phyloP scores from a whole-genome alignment of 768 basidiomycete genomes.

The Tylopilus sp. region DNA sequence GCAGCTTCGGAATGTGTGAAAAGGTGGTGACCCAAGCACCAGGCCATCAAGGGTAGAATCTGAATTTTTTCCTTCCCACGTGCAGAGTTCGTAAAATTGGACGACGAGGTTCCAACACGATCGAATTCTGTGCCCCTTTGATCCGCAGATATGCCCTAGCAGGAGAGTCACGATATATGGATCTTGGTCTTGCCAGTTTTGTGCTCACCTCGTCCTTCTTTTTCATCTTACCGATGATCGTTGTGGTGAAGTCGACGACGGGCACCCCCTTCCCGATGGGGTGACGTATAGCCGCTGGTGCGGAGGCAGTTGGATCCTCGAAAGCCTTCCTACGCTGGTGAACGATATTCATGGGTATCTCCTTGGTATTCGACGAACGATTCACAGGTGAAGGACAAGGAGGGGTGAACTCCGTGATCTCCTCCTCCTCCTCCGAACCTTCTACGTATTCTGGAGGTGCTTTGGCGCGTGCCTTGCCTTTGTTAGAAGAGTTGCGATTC shows the following conservation, averaged over 20 bases:
- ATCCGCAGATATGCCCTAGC: constrained; percentile 1
- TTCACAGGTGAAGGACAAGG: constrained; percentile 4
- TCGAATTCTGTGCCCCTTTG: constrained; percentile 10
- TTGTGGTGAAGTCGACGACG: constrained; percentile 5
- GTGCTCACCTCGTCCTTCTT: constrained; percentile 22
- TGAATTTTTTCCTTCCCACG: constrained; percentile 4
- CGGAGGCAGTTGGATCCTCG: constrained; percentile 1
- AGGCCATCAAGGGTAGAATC: constrained; percentile 25
- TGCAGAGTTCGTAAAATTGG: constrained; percentile 19
- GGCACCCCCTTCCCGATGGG: background rate
- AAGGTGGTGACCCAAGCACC: constrained; percentile 24
- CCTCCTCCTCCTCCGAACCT: constrained; percentile 25
- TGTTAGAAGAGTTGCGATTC: constrained; percentile 1
- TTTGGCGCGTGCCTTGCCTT: constrained; percentile 24
- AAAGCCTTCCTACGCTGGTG: background rate
- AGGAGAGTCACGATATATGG: constrained; percentile 2
- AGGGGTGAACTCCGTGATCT: constrained; percentile 16
- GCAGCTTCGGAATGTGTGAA: constrained; percentile 12
- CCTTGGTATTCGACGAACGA: background rate
- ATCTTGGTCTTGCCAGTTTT: background rate
- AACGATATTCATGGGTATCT: constrained; percentile 23
- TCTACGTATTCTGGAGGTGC: constrained; percentile 12
- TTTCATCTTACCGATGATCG: constrained; percentile 21
- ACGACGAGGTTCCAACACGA: constrained; percentile 27
- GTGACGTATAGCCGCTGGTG: constrained; percentile 5